A percentile compares a stretch with the other conserved stretches of the same genome.
Evolutionary conservation across 805 yeast genomes (phyloP).

Genomic region (Candida coquimbonensis): DNA sequence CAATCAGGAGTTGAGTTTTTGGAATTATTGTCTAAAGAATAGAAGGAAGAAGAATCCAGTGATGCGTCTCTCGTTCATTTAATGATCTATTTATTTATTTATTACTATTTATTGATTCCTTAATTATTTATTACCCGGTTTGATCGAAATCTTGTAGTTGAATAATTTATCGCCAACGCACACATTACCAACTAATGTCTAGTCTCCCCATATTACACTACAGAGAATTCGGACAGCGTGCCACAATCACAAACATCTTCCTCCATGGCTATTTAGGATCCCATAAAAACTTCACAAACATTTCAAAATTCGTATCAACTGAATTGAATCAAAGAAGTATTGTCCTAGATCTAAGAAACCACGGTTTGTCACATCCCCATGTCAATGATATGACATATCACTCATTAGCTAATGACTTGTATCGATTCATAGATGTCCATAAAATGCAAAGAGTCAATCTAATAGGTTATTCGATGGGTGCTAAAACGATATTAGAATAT

Average conservation of each 20-base stretch:
- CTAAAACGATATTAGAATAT: slow-evolving; percentile 44
- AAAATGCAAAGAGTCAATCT: slow-evolving; percentile 26
- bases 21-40: not conserved
- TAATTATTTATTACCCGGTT: too few relatives aligned
- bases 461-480: slow-evolving; percentile 58
- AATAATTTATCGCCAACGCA: not conserved
- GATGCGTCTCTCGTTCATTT: too few relatives aligned
- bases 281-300: slow-evolving; percentile 33
- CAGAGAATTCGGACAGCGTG: not conserved
- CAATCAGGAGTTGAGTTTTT: not conserved
- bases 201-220: not conserved
- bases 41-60: not conserved
- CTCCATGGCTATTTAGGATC: slow-evolving; percentile 54
- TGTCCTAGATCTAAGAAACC: slow-evolving; percentile 45
- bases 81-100: too few relatives aligned
- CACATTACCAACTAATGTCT: not conserved
- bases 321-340: slow-evolving; percentile 28
- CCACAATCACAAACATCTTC: slow-evolving; percentile 32
- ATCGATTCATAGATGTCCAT: slow-evolving; percentile 9
- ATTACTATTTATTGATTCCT: too few relatives aligned
- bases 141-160: not conserved
- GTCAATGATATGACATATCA: slow-evolving; percentile 29
- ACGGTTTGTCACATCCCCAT: slow-evolving; percentile 45
- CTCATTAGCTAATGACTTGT: slow-evolving; percentile 17
- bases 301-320: slow-evolving; percentile 30